Evolutionary conservation across 257 asterid genomes (phyloP).

Genomic region (Nicotiana obtusifolia): DNA sequence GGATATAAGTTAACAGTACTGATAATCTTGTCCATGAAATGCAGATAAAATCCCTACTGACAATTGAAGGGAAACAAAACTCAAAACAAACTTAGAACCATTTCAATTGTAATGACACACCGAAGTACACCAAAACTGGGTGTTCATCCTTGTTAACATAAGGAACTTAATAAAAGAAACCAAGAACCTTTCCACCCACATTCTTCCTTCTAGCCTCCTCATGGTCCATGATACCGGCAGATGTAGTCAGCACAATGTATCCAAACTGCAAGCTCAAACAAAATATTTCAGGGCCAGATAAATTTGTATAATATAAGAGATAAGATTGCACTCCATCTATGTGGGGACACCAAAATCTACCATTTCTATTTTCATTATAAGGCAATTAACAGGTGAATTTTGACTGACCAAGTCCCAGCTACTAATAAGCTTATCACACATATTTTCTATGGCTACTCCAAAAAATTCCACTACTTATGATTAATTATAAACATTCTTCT

Average conservation of each 20-base stretch:
- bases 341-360: not conserved
- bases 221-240: not conserved
- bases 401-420: not conserved
- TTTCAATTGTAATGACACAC: not conserved
- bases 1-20: not conserved
- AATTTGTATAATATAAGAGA: not conserved
- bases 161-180: conserved; percentile 2
- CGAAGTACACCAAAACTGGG: not conserved
- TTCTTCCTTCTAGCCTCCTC: conserved; percentile 5
- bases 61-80: not conserved
- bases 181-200: conserved; percentile 8
- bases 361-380: not conserved
- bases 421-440: not conserved
- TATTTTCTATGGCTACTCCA: not conserved
- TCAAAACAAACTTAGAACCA: not conserved
- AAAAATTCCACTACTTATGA: not conserved
- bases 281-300: not conserved
- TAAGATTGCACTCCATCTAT: not conserved
- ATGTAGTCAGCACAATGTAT: not conserved
- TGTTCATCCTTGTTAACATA: not conserved
- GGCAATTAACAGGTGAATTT: not conserved
- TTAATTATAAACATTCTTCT: not conserved
- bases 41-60: not conserved
- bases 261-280: conserved; percentile 3
- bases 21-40: not conserved